Base-by-base conservation (phyloP, 495 filamentous ascomycete genomes). In the Penicillium crystallinum region DNA sequence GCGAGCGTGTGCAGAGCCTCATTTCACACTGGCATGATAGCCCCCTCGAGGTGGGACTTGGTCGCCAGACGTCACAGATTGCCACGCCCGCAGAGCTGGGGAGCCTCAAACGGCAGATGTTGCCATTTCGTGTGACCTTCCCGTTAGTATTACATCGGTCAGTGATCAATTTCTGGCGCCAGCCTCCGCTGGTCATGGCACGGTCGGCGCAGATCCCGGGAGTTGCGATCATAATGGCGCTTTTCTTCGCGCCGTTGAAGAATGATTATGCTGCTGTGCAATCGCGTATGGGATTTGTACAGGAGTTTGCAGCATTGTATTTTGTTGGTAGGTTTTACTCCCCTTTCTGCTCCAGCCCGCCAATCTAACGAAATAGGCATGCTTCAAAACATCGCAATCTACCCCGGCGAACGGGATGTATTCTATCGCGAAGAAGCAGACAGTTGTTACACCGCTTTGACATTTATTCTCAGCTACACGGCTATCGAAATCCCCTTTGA, bases 321-420 rank as follows among this genome's bases (percentile, higher is more conserved):
- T 88, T 88, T 54, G 80, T 90, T 4, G 85, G 73, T 66, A 82
- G 58, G 80, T 86, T 7, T 83, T 34, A 64, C 70, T n/a, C 22
- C 7, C 17, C n/a, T 19, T 4, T 12, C 5, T n/a, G 9, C 15
- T 4, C 15, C 2, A n/a, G 49, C 17, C 17, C 17, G n/a, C 19
- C 36, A 46, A 34, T 56, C 5, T 46, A 70, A 77, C 17, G 6
- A 22, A 54, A 72, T 82, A 41, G 86, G 84, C 6, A 88, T 90
- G 86, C 74, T 89, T 6, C 84, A 90, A 58, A 89, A 89, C 56
- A 80, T 89, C 15, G 81, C 84, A 7, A 74, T 87, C 42, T 90
- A 89, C 53, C 86, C 87, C 0, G 67, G 65, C 19, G 86, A 89
- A 57, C 77, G 81, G 9, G 82, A 84, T 40, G 82, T 85, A 14